Evolutionary conservation across 2,329 filamentous ascomycete species (phyloP).

Genomic region (Apiospora hydei): DNA sequence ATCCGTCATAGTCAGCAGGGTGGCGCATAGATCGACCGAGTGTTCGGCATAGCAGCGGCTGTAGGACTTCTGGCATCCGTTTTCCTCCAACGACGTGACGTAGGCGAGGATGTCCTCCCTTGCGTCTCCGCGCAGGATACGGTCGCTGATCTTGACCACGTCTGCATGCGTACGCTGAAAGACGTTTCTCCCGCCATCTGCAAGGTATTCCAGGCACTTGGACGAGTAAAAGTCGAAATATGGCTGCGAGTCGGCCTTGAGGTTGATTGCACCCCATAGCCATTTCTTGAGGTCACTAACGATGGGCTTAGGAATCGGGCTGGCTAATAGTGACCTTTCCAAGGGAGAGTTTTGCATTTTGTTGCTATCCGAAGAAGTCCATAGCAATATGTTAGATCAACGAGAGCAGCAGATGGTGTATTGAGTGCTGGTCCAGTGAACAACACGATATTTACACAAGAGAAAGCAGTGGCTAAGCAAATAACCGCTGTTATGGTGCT

Average conservation of each 20-base stretch:
- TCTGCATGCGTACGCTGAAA: background rate
- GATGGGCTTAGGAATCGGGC: background rate
- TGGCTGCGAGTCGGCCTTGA: background rate
- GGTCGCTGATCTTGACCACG: background rate
- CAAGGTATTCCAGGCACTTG: background rate
- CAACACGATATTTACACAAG: too few relatives aligned
- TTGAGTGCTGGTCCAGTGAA: too few relatives aligned
- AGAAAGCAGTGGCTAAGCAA: too few relatives aligned
- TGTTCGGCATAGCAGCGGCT: slow-evolving; percentile 1
- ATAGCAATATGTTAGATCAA: too few relatives aligned
- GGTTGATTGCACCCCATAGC: background rate
- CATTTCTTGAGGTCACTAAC: background rate
- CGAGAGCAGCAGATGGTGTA: too few relatives aligned
- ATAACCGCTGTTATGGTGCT: too few relatives aligned
- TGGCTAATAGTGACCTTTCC: background rate
- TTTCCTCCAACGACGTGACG: background rate
- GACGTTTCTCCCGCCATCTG: background rate
- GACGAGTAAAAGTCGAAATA: background rate
- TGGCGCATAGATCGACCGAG: background rate
- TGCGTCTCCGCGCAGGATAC: background rate
- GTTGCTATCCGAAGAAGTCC: background rate
- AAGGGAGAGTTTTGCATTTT: background rate
- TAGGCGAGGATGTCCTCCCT: background rate
- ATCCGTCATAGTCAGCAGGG: background rate
- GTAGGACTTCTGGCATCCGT: background rate